Conservation (phyloP, 2,329 filamentous ascomycete species). For the Epichloe uncinata region DNA sequence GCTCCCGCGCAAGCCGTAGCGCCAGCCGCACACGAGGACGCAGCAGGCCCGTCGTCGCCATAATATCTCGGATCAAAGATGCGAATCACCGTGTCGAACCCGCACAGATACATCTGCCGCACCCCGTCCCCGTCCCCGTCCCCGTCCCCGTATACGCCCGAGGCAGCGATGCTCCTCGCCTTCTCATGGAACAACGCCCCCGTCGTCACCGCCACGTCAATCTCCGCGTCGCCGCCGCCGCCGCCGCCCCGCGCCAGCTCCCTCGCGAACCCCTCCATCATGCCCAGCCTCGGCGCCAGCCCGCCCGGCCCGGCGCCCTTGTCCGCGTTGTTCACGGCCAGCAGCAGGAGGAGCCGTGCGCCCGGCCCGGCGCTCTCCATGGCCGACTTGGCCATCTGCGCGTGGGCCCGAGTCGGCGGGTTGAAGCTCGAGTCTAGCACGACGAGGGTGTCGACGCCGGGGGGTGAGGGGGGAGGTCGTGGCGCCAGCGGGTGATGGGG, state of each 20-base stretch:
- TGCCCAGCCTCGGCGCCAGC: constrained; percentile 52
- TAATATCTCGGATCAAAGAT: constrained; percentile 67
- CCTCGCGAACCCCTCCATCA: constrained; percentile 57
- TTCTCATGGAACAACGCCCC: constrained; percentile 66
- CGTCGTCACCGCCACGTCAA: constrained; percentile 59
- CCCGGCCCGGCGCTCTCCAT: constrained; percentile 11
- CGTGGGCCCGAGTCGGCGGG: constrained; percentile 50
- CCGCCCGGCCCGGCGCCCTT: constrained; percentile 52
- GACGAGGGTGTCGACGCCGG: constrained; percentile 25
- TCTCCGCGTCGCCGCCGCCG: constrained; percentile 12
- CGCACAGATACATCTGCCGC: constrained; percentile 56
- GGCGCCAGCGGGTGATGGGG: not conserved
- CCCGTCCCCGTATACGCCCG: constrained; percentile 21
- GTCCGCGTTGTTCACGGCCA: constrained; percentile 53
- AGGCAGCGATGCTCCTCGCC: constrained; percentile 39
- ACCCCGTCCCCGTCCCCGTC: too few relatives aligned
- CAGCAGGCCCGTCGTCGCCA: constrained; percentile 6
- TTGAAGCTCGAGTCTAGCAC: constrained; percentile 58
- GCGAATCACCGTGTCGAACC: constrained; percentile 63
- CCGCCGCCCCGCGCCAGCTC: constrained; percentile 30
- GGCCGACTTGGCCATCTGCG: constrained; percentile 41
- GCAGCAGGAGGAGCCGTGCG: constrained; percentile 40
- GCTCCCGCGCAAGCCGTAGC: too few relatives aligned
- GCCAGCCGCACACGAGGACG: too few relatives aligned
- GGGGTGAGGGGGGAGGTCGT: not conserved